A percentile compares a stretch with the other conserved stretches of the same genome.
These are phyloP conservation scores for Corrigiola litoralis DNA, from an alignment of 179 eudicot genomes.

Conservation along the genomic window DNA sequence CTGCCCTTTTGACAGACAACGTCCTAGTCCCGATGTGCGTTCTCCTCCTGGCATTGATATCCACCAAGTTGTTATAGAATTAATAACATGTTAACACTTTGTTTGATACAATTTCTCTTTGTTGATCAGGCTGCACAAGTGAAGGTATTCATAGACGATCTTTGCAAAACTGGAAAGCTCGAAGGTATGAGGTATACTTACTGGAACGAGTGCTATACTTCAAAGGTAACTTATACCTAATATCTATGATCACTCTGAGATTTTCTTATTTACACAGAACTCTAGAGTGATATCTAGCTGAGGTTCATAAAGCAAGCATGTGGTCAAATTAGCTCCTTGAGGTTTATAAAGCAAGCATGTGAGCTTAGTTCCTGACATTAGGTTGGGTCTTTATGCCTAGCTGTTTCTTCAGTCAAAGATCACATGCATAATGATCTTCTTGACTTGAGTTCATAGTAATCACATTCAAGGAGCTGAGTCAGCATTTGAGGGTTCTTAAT, in stretches of 20 bases:
- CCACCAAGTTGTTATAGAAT: neutral
- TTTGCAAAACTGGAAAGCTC: slow-evolving; percentile 66
- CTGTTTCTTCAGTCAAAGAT: too few species aligned
- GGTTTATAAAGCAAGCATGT: too few species aligned
- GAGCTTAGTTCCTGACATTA: too few species aligned
- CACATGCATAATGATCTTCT: too few species aligned
- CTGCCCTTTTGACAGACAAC: slow-evolving; percentile 49
- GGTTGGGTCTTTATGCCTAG: too few species aligned
- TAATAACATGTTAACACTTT: neutral
- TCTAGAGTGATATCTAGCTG: too few species aligned
- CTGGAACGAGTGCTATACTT: slow-evolving; percentile 86
- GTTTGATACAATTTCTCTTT: slow-evolving; percentile 13
- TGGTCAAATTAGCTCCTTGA: too few species aligned
- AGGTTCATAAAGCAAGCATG: too few species aligned
- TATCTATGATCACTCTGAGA: too few species aligned
- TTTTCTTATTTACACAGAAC: neutral
- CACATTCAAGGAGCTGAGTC: too few species aligned
- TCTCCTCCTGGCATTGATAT: neutral
- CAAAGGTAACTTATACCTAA: slow-evolving; percentile 49
- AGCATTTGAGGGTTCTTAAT: too few species aligned
- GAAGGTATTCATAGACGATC: slow-evolving; percentile 61
- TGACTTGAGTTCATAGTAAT: too few species aligned
- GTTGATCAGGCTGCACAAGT: slow-evolving; percentile 58
- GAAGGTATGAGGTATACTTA: slow-evolving; percentile 65
- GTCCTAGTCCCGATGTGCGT: slow-evolving; percentile 45